phyloP scores from a whole-genome alignment of 2,329 filamentous ascomycete genomes.

The Aspergillus sp. region DNA sequence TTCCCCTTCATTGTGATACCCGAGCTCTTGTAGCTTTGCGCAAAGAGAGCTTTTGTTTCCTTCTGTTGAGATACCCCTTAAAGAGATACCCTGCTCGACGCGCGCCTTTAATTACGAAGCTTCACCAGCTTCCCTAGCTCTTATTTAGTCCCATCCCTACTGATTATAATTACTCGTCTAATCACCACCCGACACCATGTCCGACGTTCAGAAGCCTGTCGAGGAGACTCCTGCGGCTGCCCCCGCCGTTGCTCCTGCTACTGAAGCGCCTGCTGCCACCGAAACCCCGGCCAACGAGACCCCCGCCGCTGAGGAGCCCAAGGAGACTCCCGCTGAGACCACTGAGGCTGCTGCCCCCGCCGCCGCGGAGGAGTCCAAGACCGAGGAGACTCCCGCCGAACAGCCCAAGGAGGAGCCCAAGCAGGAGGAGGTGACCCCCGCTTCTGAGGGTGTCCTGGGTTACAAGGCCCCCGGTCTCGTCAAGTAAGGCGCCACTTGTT shows the following conservation, averaged over 20 bases:
- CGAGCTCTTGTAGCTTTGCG: conserved; percentile 41
- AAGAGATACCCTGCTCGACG: conserved; percentile 27
- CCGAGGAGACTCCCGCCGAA: conserved; percentile 37
- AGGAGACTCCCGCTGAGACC: conserved; percentile 35
- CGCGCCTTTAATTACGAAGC: conserved; percentile 21
- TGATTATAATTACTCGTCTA: conserved; percentile 23
- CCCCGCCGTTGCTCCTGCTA: conserved; percentile 40
- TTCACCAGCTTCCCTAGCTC: conserved; percentile 19
- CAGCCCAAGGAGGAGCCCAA: conserved; percentile 39
- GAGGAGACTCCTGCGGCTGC: conserved; percentile 57
- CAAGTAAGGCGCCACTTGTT: conserved; percentile 66
- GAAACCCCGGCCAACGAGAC: conserved; percentile 40
- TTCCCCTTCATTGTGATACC: conserved; percentile 40
- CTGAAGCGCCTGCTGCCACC: conserved; percentile 38
- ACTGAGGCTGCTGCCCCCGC: conserved; percentile 40
- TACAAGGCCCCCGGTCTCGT: conserved; percentile 88
- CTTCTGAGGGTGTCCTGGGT: conserved; percentile 80
- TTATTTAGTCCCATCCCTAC: conserved; percentile 23
- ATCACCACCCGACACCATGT: conserved; percentile 58
- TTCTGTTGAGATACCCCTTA: conserved; percentile 40
- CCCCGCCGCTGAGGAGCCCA: conserved; percentile 33
- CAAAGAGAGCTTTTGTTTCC: conserved; percentile 32
- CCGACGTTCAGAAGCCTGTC: conserved; percentile 71
- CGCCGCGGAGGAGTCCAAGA: conserved; percentile 38
- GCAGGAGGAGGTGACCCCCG: conserved; percentile 61